Evolutionary conservation across 1,139 yeast species (phyloP).

Genomic region (Suhomyces kunorum): DNA sequence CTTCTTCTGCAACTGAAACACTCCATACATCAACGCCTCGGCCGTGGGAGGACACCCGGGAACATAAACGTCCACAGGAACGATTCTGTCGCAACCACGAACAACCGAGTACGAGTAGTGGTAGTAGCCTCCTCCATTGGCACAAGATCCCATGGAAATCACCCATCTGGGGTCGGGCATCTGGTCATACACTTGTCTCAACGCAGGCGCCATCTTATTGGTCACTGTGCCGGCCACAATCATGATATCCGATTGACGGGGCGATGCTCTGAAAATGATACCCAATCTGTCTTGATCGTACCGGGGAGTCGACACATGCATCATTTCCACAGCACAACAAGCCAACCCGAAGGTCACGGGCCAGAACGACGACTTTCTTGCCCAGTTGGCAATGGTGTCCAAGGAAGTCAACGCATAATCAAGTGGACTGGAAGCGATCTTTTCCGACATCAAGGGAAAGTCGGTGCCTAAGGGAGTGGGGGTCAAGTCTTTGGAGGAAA

Average conservation of each 20-base stretch:
- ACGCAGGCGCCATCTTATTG: slow-evolving; percentile 91
- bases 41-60: slow-evolving; percentile 95
- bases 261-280: slow-evolving; percentile 91
- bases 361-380: slow-evolving; percentile 90
- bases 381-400: slow-evolving; percentile 88
- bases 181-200: slow-evolving; percentile 91
- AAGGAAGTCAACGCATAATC: slow-evolving; percentile 86
- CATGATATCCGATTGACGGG: slow-evolving; percentile 92
- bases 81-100: slow-evolving; percentile 85
- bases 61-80: slow-evolving; percentile 88
- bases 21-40: slow-evolving; percentile 89
- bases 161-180: slow-evolving; percentile 94
- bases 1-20: slow-evolving; percentile 85
- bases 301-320: slow-evolving; percentile 91
- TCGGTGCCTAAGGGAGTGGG: slow-evolving; percentile 47
- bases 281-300: slow-evolving; percentile 94
- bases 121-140: slow-evolving; percentile 93
- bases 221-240: slow-evolving; percentile 92
- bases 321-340: slow-evolving; percentile 94
- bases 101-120: slow-evolving; percentile 89
- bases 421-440: slow-evolving; percentile 51
- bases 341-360: slow-evolving; percentile 92
- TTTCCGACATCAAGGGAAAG: slow-evolving; percentile 48
- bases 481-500: slow-evolving; percentile 47
- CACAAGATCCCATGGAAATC: slow-evolving; percentile 92